Evolutionary conservation across 257 asterid species (phyloP), one percentile per base, ranked within the genome.

Genomic region (Scutellaria barbata): DNA sequence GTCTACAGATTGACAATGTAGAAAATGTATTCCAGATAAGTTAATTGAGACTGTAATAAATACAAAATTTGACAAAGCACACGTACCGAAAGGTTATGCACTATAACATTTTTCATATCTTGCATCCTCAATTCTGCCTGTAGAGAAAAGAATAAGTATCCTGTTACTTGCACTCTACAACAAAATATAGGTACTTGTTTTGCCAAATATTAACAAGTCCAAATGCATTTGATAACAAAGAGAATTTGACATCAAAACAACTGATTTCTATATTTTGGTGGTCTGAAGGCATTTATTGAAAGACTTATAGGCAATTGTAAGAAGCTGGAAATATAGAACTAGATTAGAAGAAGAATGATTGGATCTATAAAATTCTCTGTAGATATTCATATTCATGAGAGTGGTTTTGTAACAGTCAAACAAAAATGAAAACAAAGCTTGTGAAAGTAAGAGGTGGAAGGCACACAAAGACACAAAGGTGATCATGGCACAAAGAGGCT

Each of bases 51-150:
- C 43, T 35, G 25, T 55, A 63, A 39, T 33, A 30, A 43, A 69
- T 58, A 14, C 7, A 41, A 10, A 40, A 52, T 53, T 13, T 10
- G 74, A 53, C 46, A 64, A 73, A 82, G 71, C n/a, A 48, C 43
- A 56, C 90, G n/a, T 87, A 93, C 98, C 84, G 97, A 90, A 65
- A 90, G 89, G 77, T 90, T 89, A 69, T 93, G 96, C 78, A 89
- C 96, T 14, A 83, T 8, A 47, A 93, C 96, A 72, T 89, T 89
- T 76, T 82, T 87, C 77, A 90, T 91, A 76, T 93, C 97, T 70
- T 93, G 96, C 98, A 93, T 93, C 85, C 63, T 86, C 92, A 93
- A 63, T 80, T 93, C 98, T 45, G 97, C 98, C 98, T 92, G 95
- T 66, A 80, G 50, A 73, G 66, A 59, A 30, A 73, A 68, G 57